Conservation (phyloP, 2,329 filamentous ascomycete genomes). For the Beauveria bassiana region DNA sequence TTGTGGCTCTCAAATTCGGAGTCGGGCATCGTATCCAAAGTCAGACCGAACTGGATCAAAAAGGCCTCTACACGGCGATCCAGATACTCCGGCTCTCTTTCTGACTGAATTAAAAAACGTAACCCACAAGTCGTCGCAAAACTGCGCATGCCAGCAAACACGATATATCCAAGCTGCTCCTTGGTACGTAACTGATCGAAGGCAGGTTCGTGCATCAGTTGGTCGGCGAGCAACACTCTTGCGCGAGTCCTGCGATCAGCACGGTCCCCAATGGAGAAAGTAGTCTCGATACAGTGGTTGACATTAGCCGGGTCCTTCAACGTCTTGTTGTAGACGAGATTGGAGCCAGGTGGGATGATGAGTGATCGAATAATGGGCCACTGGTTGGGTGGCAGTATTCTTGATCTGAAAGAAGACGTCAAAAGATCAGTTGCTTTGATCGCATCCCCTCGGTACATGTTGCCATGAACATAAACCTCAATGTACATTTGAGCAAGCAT, state of each 20-base stretch:
- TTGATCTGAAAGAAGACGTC: slow-evolving; percentile 68
- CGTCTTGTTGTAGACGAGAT: slow-evolving; percentile 73
- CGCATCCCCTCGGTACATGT: slow-evolving; percentile 89
- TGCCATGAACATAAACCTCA: slow-evolving; percentile 83
- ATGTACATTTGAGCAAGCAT: slow-evolving; percentile 78
- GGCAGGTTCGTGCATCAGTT: slow-evolving; percentile 86
- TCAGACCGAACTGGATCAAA: slow-evolving; percentile 57
- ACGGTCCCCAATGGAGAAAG: slow-evolving; percentile 61
- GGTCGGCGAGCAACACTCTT: slow-evolving; percentile 72
- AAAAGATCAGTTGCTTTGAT: slow-evolving; percentile 77
- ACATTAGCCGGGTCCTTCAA: slow-evolving; percentile 84
- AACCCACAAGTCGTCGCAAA: slow-evolving; percentile 76
- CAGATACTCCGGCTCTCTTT: slow-evolving; percentile 74
- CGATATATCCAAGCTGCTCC: slow-evolving; percentile 94
- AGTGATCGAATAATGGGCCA: slow-evolving; percentile 74
- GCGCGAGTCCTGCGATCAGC: slow-evolving; percentile 64
- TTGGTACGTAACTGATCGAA: slow-evolving; percentile 95
- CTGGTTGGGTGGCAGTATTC: slow-evolving; percentile 65
- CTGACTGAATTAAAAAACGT: slow-evolving; percentile 87
- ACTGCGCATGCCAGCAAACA: slow-evolving; percentile 70
- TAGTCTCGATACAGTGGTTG: slow-evolving; percentile 78
- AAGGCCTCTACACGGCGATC: slow-evolving; percentile 85
- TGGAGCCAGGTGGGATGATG: slow-evolving; percentile 68
- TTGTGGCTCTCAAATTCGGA: slow-evolving; percentile 87
- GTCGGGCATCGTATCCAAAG: slow-evolving; percentile 67